Percentiles rank a stretch among this genome's conserved stretches.
Conservation (phyloP, 164 flowering plant genomes). For the Amborella trichopoda region DNA sequence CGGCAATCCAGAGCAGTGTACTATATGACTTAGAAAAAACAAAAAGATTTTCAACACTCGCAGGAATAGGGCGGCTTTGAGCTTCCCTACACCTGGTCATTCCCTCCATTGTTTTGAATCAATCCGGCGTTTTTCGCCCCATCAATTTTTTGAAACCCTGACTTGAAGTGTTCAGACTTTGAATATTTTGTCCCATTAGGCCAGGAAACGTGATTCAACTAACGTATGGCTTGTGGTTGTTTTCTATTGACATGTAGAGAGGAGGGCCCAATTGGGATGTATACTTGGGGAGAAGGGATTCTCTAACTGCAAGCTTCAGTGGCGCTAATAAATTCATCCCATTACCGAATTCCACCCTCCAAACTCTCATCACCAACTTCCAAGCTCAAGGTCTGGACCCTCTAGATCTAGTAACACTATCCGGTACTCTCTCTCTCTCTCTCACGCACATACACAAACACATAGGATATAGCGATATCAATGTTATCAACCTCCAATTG, state of each 20-base stretch:
- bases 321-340: slow-evolving; percentile 62
- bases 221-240: too few relatives aligned
- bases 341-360: slow-evolving; percentile 51
- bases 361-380: slow-evolving; percentile 43
- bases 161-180: too few relatives aligned
- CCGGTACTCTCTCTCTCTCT: slow-evolving; percentile 27
- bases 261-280: slow-evolving; percentile 79
- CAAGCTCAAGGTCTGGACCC: slow-evolving; percentile 46
- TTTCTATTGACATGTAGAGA: too few relatives aligned
- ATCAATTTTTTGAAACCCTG: neutral
- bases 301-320: slow-evolving; percentile 42
- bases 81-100: too few relatives aligned
- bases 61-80: neutral
- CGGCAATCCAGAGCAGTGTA: too few relatives aligned
- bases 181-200: too few relatives aligned
- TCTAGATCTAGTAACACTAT: slow-evolving; percentile 55
- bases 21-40: too few relatives aligned
- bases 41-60: neutral
- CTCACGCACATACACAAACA: neutral
- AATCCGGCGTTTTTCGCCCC: too few relatives aligned
- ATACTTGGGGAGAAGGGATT: slow-evolving; percentile 59
- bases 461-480: neutral
- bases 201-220: too few relatives aligned
- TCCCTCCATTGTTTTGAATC: too few relatives aligned
- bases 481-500: neutral